Percentiles rank a stretch among this genome's conserved stretches.
Evolutionary conservation across 176 grass and related monocot species (phyloP).

Genomic region (Oropetium thomaeum): DNA sequence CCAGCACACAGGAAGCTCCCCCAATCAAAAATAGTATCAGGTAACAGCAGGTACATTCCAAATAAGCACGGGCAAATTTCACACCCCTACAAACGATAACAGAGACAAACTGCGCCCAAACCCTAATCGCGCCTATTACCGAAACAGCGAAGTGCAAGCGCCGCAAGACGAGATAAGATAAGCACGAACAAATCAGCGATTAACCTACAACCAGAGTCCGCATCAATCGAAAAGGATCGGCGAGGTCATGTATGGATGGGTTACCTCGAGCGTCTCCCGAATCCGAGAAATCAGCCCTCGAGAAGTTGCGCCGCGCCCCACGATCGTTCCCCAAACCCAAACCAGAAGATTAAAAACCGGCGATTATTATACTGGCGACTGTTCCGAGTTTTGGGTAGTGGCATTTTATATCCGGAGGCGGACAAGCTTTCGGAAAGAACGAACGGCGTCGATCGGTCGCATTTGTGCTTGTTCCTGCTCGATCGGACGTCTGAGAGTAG

Average conservation of each 20-base stretch:
- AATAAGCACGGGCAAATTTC: not conserved
- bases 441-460: not conserved
- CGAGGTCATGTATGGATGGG: not conserved
- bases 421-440: not conserved
- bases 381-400: not conserved
- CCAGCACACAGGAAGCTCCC: not conserved
- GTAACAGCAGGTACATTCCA: not conserved
- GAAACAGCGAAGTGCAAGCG: not conserved
- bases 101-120: not conserved
- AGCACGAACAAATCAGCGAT: not conserved
- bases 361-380: not conserved
- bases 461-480: not conserved
- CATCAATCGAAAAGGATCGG: not conserved
- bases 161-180: not conserved
- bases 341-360: not conserved
- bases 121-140: not conserved
- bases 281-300: constrained; percentile 25
- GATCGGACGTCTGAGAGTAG: not conserved
- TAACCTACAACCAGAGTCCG: not conserved
- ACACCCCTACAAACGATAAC: not conserved
- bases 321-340: not conserved
- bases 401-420: not conserved
- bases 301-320: not conserved
- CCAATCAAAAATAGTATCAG: not conserved
- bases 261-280: constrained; percentile 24